phyloP scores from a whole-genome alignment of 2,329 filamentous ascomycete genomes.

The Arthrobotrys sphaeroides region DNA sequence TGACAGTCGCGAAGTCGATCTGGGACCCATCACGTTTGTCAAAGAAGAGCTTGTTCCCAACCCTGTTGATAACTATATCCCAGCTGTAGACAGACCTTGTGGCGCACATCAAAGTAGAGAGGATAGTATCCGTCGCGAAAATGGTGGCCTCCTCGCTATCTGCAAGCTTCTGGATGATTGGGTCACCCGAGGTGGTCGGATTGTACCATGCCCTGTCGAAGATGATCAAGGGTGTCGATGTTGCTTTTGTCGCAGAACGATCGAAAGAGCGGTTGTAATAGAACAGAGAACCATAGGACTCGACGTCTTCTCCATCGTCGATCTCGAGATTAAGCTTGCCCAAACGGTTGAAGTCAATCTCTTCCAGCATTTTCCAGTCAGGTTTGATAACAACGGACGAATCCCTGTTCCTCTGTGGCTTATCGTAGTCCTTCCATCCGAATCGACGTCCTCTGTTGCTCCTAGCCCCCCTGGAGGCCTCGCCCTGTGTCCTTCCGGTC shows the following conservation, averaged over 20 bases:
- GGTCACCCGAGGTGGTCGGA: slow-evolving; percentile 94
- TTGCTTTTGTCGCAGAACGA: slow-evolving; percentile 84
- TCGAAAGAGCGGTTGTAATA: slow-evolving; percentile 97
- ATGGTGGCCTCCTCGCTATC: slow-evolving; percentile 96
- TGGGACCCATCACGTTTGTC: slow-evolving; percentile 97
- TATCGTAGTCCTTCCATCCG: slow-evolving; percentile 99
- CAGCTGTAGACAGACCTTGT: slow-evolving; percentile 96
- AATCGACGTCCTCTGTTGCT: slow-evolving; percentile 83
- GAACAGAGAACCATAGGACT: slow-evolving; percentile 96
- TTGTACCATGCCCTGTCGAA: slow-evolving; percentile 97
- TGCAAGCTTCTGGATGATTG: slow-evolving; percentile 94
- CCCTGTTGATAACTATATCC: slow-evolving; percentile 93
- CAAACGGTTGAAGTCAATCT: slow-evolving; percentile 97
- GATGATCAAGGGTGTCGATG: slow-evolving; percentile 85
- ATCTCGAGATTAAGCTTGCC: slow-evolving; percentile 95
- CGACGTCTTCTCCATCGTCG: slow-evolving; percentile 92
- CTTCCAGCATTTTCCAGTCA: slow-evolving; percentile 94
- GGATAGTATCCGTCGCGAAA: slow-evolving; percentile 94
- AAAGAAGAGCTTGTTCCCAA: slow-evolving; percentile 96
- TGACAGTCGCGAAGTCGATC: slow-evolving; percentile 97
- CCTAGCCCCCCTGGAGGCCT: slow-evolving; percentile 75
- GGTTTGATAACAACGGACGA: slow-evolving; percentile 95
- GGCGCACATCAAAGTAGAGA: slow-evolving; percentile 99
- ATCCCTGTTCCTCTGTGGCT: slow-evolving; percentile 94
- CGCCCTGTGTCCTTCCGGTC: slow-evolving; percentile 74